phyloP scores from a whole-genome alignment of 2,329 filamentous ascomycete genomes.

The Fusarium sp. region DNA sequence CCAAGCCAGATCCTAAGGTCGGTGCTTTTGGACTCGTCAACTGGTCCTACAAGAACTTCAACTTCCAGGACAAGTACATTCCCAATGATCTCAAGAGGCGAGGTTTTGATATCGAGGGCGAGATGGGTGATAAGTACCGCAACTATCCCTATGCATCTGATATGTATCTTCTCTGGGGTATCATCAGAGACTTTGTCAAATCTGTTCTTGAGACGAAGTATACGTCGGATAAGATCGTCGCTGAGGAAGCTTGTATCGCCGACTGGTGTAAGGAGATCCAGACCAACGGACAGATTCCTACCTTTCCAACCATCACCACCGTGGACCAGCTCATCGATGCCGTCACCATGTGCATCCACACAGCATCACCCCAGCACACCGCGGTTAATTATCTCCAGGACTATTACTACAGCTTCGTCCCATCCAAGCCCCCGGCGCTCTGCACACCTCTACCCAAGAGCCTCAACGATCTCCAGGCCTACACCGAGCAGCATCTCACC shows the following conservation, averaged over 20 bases:
- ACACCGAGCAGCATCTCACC: constrained; percentile 26
- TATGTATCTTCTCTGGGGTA: constrained; percentile 15
- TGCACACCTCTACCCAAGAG: constrained; percentile 12
- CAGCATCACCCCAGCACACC: constrained; percentile 25
- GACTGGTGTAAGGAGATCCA: constrained; percentile 31
- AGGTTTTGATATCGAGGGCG: constrained; percentile 21
- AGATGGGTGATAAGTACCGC: constrained; percentile 23
- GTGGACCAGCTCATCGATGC: constrained; percentile 31
- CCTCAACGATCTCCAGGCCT: constrained; percentile 4
- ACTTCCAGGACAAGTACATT: constrained; percentile 35
- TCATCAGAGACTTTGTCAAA: constrained; percentile 25
- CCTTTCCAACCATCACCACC: constrained; percentile 29
- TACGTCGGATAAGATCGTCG: background rate
- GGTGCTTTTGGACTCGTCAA: constrained; percentile 1
- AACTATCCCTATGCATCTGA: constrained; percentile 31
- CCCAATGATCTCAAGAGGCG: constrained; percentile 39
- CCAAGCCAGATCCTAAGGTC: background rate
- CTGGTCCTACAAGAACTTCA: constrained; percentile 32
- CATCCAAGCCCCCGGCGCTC: constrained; percentile 29
- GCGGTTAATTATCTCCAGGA: constrained; percentile 37
- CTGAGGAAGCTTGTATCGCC: background rate
- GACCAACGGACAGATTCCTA: constrained; percentile 7
- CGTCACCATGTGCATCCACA: constrained; percentile 37
- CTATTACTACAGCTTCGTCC: constrained; percentile 37
- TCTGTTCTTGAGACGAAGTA: constrained; percentile 25